Base-by-base conservation (phyloP, 257 asterid species). In the Osmanthus fragrans region DNA sequence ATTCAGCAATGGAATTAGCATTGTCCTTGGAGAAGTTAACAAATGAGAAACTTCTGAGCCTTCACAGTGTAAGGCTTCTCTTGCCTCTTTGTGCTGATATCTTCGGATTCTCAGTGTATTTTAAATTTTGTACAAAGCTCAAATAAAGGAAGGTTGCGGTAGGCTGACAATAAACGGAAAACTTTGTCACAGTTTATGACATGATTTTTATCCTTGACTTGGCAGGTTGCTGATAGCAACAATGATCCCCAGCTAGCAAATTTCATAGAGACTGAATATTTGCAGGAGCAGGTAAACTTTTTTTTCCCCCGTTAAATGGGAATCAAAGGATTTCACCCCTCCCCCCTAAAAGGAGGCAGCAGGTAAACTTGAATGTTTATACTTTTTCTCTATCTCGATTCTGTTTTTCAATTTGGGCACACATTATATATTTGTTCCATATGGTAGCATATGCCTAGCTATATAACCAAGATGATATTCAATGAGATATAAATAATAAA, bases 1-100 rank as follows among this genome's bases (percentile, higher is more conserved):
- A 71, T 86, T 70, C 92, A 92, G 97, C 96, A 36, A 92, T 94
- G 98, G 98, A 94, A 77, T 80, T 90, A n/a, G 89, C 94, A 4
- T 80, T 93, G 84, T 82, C 91, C 34, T 47, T 93, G 91, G 96
- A 93, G 89, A 93, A 93, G 83, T 58, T 88, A 39, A 85, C 87
- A 45, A 88, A 88, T 56, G 90, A 84, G 79, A 93, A 85, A 73
- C 97, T 93, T 40, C 77, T 91, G 76, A 68, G 77, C 25, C 83
- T 93, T 71, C 92, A 87, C 63, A 71, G 82, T 5, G 97, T 93
- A 88, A 82, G 84, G 23, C 74, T 45, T 77, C 71, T 27, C 58
- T 51, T 51, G 2, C 63, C 9, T 51, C 23, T 51, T 18, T 51
- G 63, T 51, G n/a, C 23, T 19, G 23, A 18, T 7, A 15, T 15